Conservation (phyloP, 139 green algal genomes). For the Chlamydomonas eustigma region DNA sequence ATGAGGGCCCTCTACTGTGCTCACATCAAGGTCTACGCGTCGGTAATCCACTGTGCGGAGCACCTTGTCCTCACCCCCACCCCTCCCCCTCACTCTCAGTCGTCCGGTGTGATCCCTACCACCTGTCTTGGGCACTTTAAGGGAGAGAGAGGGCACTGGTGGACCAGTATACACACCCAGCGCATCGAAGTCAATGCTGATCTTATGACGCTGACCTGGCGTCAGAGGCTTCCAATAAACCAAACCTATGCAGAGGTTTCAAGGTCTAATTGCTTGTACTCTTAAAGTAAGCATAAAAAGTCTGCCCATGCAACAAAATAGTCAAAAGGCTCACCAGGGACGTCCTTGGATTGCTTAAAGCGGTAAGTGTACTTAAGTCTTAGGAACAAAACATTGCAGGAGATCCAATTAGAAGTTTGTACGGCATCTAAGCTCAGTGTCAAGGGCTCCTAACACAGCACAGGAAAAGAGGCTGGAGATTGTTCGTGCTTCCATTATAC, state of each 20-base stretch:
- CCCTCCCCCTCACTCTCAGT: constrained; percentile 67
- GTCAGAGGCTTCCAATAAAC: constrained; percentile 85
- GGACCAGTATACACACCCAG: constrained; percentile 48
- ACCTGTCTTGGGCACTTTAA: constrained; percentile 47
- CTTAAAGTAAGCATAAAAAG: background rate
- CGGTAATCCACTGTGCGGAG: constrained; percentile 44
- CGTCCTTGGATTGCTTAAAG: background rate
- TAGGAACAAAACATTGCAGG: background rate
- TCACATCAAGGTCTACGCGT: constrained; percentile 1
- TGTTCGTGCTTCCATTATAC: too few species aligned
- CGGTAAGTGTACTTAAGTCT: constrained; percentile 13
- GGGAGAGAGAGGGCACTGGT: constrained; percentile 29
- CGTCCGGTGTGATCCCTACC: constrained; percentile 69
- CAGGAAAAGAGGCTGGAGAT: too few species aligned
- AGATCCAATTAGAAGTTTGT: background rate
- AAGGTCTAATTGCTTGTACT: background rate
- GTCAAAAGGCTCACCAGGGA: background rate
- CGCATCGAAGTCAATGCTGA: constrained; percentile 34
- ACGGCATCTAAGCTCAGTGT: too few species aligned
- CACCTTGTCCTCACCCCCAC: constrained; percentile 67
- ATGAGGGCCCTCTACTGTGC: too few species aligned
- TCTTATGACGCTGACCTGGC: constrained; percentile 66
- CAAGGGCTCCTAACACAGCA: too few species aligned
- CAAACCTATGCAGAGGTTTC: constrained; percentile 46
- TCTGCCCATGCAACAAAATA: background rate